Conservation (phyloP, 495 filamentous ascomycete species). For the Xylaria sp. region DNA sequence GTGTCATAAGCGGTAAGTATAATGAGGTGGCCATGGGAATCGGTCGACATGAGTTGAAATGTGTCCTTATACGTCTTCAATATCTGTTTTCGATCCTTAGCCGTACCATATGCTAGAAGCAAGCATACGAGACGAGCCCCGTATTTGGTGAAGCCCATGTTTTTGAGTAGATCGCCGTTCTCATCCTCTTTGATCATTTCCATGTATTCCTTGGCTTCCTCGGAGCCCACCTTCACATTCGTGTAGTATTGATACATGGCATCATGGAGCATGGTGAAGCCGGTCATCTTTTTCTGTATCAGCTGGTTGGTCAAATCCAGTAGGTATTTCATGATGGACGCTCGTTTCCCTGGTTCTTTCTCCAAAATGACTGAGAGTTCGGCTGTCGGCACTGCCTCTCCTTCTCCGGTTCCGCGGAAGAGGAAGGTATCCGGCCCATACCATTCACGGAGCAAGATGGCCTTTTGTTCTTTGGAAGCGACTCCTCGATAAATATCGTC, state of each 20-base stretch:
- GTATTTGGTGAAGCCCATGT: slow-evolving; percentile 92
- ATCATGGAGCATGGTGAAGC: slow-evolving; percentile 95
- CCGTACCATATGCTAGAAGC: slow-evolving; percentile 78
- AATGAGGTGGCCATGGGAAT: slow-evolving; percentile 78
- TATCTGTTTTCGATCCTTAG: slow-evolving; percentile 92
- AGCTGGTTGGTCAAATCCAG: slow-evolving; percentile 86
- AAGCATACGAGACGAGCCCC: slow-evolving; percentile 83
- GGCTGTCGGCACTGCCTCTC: slow-evolving; percentile 45
- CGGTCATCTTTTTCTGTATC: slow-evolving; percentile 92
- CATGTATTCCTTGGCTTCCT: slow-evolving; percentile 84
- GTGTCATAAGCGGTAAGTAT: slow-evolving; percentile 86
- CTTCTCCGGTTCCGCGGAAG: slow-evolving; percentile 65
- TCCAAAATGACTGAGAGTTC: slow-evolving; percentile 77
- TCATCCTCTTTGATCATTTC: slow-evolving; percentile 91
- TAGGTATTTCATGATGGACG: slow-evolving; percentile 82
- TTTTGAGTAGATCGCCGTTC: slow-evolving; percentile 86
- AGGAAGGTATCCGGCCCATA: slow-evolving; percentile 93
- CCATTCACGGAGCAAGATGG: slow-evolving; percentile 88
- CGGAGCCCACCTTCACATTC: slow-evolving; percentile 73
- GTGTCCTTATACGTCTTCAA: slow-evolving; percentile 86
- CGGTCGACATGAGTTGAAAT: slow-evolving; percentile 79
- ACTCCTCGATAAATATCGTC: slow-evolving; percentile 93
- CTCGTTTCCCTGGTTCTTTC: slow-evolving; percentile 80
- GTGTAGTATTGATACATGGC: slow-evolving; percentile 97
- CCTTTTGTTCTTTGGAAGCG: slow-evolving; percentile 83